These are phyloP conservation scores for Brettanomyces sp. DNA, from an alignment of 805 yeast species.

Conservation along the genomic window DNA sequence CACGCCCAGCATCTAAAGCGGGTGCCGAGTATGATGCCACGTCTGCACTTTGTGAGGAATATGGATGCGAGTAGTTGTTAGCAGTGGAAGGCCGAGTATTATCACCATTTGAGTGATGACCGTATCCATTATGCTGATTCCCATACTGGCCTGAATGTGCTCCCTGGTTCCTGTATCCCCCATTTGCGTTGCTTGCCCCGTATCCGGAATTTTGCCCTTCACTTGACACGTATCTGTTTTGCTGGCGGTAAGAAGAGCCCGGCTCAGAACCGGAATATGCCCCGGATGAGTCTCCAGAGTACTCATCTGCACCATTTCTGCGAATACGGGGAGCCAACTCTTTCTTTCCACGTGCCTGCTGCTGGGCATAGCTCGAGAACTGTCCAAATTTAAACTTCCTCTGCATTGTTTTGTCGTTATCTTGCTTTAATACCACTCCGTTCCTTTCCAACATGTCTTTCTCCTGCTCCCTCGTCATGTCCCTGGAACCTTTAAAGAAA, in stretches of 20 bases:
- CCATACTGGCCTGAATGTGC: no score
- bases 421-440: constrained; percentile 33
- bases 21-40: constrained; percentile 1
- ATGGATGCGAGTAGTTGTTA: no score
- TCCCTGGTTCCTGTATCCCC: no score
- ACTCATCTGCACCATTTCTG: constrained; percentile 1
- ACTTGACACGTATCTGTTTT: constrained; percentile 1
- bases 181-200: no score
- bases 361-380: constrained; percentile 37
- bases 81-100: no score
- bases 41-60: not conserved
- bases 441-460: constrained; percentile 32
- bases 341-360: constrained; percentile 17
- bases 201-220: not conserved
- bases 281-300: no score
- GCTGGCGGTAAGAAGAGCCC: constrained; percentile 5
- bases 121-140: no score
- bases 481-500: constrained; percentile 41
- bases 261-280: not conserved
- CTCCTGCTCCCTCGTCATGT: constrained; percentile 32
- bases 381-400: constrained; percentile 38
- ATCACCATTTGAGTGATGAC: no score
- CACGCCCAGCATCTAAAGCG: not conserved
- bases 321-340: constrained; percentile 13
- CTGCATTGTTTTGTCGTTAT: constrained; percentile 12